Conservation (phyloP, 352 stramenopile genomes). For the Phytophthora fragariae region DNA sequence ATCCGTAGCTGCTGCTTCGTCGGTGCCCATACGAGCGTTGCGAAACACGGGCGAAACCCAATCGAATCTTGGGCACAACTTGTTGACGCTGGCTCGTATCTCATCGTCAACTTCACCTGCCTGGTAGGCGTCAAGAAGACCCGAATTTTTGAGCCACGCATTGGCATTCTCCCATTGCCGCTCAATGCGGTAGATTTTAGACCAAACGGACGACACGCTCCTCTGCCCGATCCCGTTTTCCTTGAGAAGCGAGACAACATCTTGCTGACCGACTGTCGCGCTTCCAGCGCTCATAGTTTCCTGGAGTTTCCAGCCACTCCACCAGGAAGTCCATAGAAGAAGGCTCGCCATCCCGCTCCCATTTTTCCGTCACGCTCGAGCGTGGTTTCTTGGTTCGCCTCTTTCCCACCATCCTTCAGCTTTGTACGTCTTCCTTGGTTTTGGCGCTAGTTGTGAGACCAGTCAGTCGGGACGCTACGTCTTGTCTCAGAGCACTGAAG, state of each 20-base stretch:
- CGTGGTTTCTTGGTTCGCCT: neutral
- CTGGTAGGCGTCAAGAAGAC: neutral
- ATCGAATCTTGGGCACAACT: neutral
- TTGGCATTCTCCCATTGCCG: neutral
- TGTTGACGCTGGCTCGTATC: neutral
- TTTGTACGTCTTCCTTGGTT: too few species aligned
- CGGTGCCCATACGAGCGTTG: neutral
- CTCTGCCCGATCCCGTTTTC: neutral
- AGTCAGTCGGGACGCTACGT: too few species aligned
- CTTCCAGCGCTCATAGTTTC: constrained; percentile 3
- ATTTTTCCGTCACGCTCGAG: neutral
- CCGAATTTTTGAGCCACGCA: neutral
- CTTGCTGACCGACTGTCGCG: neutral
- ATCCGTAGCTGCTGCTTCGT: neutral
- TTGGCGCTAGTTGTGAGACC: too few species aligned
- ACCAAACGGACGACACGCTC: neutral
- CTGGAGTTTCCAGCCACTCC: neutral
- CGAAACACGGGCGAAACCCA: neutral
- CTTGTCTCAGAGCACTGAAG: too few species aligned
- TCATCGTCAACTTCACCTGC: neutral
- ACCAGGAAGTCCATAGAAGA: neutral
- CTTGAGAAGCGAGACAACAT: neutral
- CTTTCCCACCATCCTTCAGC: neutral
- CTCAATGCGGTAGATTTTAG: neutral
- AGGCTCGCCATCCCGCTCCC: neutral